These are phyloP conservation scores for Triangularia setosa DNA, from an alignment of 2,329 filamentous ascomycete genomes.

Conservation along the genomic window DNA sequence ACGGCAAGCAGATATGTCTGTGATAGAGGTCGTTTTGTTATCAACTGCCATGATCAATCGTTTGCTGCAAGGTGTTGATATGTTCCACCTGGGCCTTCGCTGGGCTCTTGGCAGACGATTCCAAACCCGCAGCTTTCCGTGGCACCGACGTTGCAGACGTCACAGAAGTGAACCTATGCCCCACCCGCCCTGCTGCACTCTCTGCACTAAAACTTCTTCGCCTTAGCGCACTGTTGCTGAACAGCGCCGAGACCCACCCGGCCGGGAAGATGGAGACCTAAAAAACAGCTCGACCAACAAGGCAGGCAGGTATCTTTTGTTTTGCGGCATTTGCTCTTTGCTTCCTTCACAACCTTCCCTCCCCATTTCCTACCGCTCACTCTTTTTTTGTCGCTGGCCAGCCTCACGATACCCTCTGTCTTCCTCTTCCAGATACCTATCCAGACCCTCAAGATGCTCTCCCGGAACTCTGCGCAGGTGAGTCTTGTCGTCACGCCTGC, in stretches of 20 bases:
- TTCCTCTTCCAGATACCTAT: constrained; percentile 5
- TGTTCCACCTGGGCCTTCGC: background rate
- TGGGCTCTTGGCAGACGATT: background rate
- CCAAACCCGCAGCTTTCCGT: constrained; percentile 11
- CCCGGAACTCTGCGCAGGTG: constrained; percentile 59
- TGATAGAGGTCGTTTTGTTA: background rate
- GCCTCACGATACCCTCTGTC: constrained; percentile 1
- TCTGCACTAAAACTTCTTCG: constrained; percentile 5
- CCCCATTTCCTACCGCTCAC: background rate
- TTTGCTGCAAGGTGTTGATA: background rate
- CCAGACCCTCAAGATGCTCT: constrained; percentile 48
- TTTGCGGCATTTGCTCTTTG: constrained; percentile 23
- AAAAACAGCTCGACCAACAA: constrained; percentile 26
- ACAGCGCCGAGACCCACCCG: constrained; percentile 16
- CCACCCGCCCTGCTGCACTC: constrained; percentile 8
- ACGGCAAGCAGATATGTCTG: background rate
- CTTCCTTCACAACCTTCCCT: constrained; percentile 6
- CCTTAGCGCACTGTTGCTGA: constrained; percentile 14
- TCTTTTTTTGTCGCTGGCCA: background rate
- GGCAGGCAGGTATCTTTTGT: constrained; percentile 16
- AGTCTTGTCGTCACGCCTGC: constrained; percentile 25
- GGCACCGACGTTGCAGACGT: constrained; percentile 18
- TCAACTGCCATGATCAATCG: background rate
- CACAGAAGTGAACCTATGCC: constrained; percentile 15
- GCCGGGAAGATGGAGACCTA: constrained; percentile 23